Base-by-base conservation (phyloP, 768 basidiomycete genomes). In the Tylopilus plumbeoviolaceoides region DNA sequence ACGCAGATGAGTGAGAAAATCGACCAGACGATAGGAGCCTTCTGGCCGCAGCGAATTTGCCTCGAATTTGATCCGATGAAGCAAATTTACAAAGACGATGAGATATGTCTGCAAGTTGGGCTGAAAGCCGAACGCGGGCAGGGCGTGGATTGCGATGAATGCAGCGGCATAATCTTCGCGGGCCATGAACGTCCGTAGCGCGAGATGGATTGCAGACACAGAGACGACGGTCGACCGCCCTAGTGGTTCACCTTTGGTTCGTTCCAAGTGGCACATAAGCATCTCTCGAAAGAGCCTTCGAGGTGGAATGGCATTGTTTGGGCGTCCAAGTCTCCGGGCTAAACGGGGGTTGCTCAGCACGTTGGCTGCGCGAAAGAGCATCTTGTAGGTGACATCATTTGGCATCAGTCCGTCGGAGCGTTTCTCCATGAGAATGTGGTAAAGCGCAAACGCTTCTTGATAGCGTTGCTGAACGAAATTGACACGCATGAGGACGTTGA, bases 131-230 rank as follows among this genome's bases (percentile, higher is more conserved):
- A 72, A 63, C 0, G 53, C 45, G 15, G 44, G 36, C 50, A 74
- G 69, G 9, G 71, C 56, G 21, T 63, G 66, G 9, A 83, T 51
- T 17, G 66, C 65, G 43, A 77, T 59, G 55, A 72, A 72, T 1
- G 78, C 79, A 1, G 70, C 81, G 11, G 76, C 63, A 52, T 79
- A 82, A 63, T 83, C 82, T 3, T 67, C 65, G 10, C 64, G 59
- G 0, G 61, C 62, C 49, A 83, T 62, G 56, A 80, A 78, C 0
- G 73, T 66, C n/a, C 73, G 72, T 5, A 83, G 66, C 1, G 73
- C 72, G 25, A 71, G 58, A 56, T 74, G 74, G 35, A 82, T 60
- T 1, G 77, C 63, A 30, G 65, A 70, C 0, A 68, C 64, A 17
- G 63, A 68, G 14, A 72, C 43, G 8, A 68, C 48, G 8, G 71